phyloP scores from a whole-genome alignment of 2,329 filamentous ascomycete species.

The Lachnellula occidentalis region DNA sequence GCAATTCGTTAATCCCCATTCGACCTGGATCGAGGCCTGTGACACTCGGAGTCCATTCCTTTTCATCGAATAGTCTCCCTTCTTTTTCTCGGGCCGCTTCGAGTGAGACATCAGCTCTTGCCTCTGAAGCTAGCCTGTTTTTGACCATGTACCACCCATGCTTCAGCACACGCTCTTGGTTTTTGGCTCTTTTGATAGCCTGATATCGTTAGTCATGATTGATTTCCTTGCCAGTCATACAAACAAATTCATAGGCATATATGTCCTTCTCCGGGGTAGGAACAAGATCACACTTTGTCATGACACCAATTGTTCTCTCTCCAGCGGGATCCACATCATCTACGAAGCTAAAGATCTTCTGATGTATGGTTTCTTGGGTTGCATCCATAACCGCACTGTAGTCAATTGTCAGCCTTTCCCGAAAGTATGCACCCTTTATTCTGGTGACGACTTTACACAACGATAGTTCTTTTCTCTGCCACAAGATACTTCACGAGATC shows the following conservation, averaged over 20 bases:
- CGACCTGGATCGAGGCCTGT: background rate
- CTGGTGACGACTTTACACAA: background rate
- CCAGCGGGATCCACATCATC: background rate
- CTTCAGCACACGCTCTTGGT: background rate
- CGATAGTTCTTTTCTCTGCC: background rate
- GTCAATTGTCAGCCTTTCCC: background rate
- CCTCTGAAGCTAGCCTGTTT: background rate
- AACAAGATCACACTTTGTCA: constrained; percentile 1
- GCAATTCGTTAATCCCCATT: background rate
- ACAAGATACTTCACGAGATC: background rate
- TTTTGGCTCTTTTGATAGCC: constrained; percentile 1
- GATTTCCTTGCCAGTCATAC: background rate
- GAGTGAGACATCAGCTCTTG: constrained; percentile 1
- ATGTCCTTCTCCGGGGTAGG: background rate
- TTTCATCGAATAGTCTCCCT: background rate
- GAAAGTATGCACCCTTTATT: background rate
- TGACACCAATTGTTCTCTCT: constrained; percentile 2
- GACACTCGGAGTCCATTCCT: background rate
- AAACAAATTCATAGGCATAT: background rate
- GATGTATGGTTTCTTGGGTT: background rate
- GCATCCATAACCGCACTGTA: background rate
- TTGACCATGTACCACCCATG: constrained; percentile 1
- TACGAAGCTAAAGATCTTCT: background rate
- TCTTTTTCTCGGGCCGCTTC: background rate
- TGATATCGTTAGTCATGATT: background rate